These are phyloP conservation scores for Hemileia vastatrix DNA, from an alignment of 1,284 basidiomycete genomes.

Conservation along the genomic window DNA sequence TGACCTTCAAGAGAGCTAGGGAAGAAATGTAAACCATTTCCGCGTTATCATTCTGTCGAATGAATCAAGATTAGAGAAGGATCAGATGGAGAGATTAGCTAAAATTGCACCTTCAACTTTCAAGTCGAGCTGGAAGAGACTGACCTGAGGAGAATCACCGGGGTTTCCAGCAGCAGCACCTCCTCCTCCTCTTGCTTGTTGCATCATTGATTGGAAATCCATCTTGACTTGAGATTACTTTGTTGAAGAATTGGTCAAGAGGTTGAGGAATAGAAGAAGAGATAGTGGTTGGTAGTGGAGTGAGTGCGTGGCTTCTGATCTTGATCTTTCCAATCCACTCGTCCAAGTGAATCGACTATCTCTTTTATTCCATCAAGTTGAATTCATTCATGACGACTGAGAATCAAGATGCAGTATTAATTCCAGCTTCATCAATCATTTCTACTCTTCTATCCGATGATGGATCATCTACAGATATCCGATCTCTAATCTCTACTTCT, in stretches of 20 bases:
- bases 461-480: too few relatives aligned
- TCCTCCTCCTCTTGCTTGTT: constrained; percentile 36
- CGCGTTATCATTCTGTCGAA: constrained; percentile 49
- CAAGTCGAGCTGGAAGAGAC: not conserved
- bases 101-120: not conserved
- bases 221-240: constrained; percentile 22
- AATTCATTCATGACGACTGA: too few relatives aligned
- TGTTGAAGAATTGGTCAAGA: not conserved
- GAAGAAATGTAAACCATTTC: constrained; percentile 95
- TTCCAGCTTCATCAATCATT: too few relatives aligned
- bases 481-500: too few relatives aligned
- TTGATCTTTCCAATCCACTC: too few relatives aligned
- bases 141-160: constrained; percentile 15
- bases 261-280: not conserved
- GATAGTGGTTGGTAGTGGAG: too few relatives aligned
- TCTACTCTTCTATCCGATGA: too few relatives aligned
- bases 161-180: constrained; percentile 26
- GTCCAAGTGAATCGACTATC: too few relatives aligned
- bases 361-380: too few relatives aligned
- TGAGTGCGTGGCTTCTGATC: too few relatives aligned
- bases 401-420: too few relatives aligned
- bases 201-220: constrained; percentile 39
- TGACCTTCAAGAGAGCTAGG: constrained; percentile 77
- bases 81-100: not conserved
- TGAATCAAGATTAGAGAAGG: constrained; percentile 24